Conservation (phyloP, 2,329 filamentous ascomycete species). For the Diatrype stigma region DNA sequence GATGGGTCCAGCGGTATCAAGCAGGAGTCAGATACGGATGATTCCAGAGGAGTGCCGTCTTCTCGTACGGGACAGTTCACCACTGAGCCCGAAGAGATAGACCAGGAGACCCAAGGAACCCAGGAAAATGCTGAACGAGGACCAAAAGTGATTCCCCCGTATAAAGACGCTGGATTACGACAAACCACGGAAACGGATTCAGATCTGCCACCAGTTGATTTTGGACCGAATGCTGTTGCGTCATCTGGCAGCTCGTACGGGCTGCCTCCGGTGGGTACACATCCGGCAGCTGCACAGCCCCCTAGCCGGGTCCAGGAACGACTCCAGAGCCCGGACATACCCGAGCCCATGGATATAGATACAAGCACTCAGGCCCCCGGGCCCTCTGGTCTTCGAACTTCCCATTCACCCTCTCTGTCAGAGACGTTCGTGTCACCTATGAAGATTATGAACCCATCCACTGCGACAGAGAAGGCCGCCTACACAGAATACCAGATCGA, state of each 20-base stretch:
- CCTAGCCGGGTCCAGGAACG: conserved; percentile 22
- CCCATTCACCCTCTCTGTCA: conserved; percentile 24
- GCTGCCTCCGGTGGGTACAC: conserved; percentile 23
- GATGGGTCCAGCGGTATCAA: conserved; percentile 15
- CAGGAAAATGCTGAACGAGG: conserved; percentile 12
- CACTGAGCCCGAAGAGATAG: conserved; percentile 19
- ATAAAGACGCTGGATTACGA: conserved; percentile 19
- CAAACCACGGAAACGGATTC: conserved; percentile 24
- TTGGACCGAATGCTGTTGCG: conserved; percentile 9
- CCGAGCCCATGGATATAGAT: conserved; percentile 29
- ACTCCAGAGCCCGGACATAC: conserved; percentile 31
- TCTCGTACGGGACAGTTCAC: conserved; percentile 11
- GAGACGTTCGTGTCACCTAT: conserved; percentile 29
- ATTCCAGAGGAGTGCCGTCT: conserved; percentile 5
- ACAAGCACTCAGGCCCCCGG: conserved; percentile 14
- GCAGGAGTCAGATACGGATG: conserved; percentile 15
- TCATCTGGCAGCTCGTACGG: conserved; percentile 20
- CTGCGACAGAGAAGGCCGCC: conserved; percentile 27
- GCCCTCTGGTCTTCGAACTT: conserved; percentile 20
- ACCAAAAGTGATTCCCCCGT: conserved; percentile 19
- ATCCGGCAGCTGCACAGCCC: conserved; percentile 17
- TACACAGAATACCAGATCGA: conserved; percentile 30
- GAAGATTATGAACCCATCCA: conserved; percentile 29
- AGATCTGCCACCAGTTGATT: conserved; percentile 23
- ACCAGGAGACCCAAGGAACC: conserved; percentile 4